These are phyloP conservation scores for Phaseolus lunatus DNA, from an alignment of 306 rosid genomes.

Conservation along the genomic window DNA sequence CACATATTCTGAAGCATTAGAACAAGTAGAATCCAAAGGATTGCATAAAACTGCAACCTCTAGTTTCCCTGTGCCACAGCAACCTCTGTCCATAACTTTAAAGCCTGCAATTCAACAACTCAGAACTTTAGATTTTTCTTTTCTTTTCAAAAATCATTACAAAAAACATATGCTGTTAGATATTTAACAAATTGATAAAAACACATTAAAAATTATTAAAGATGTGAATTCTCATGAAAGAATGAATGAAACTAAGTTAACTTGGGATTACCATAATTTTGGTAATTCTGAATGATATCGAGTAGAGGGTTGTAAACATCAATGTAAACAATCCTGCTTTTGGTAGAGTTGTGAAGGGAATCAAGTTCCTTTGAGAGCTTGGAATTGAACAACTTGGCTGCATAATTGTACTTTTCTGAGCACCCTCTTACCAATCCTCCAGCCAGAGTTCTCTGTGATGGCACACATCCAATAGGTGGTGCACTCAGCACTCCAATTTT, in stretches of 20 bases:
- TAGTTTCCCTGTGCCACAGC: constrained; percentile 72
- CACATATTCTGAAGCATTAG: constrained; percentile 50
- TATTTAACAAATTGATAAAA: too few species aligned
- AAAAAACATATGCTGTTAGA: too few species aligned
- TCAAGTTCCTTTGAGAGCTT: constrained; percentile 45
- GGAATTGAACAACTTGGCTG: constrained; percentile 65
- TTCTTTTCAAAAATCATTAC: too few species aligned
- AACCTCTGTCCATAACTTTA: constrained; percentile 60
- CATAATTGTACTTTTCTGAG: constrained; percentile 62
- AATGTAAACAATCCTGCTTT: constrained; percentile 56
- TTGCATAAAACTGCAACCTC: constrained; percentile 76
- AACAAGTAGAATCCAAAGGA: constrained; percentile 53
- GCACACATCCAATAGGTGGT: constrained; percentile 82
- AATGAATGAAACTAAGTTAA: not conserved
- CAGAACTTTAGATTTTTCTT: too few species aligned
- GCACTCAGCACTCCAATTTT: constrained; percentile 66
- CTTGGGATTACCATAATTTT: constrained; percentile 54
- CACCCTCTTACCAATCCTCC: constrained; percentile 68
- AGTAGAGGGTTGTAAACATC: constrained; percentile 70
- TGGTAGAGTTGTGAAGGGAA: constrained; percentile 42
- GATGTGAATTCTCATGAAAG: too few species aligned
- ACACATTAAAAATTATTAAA: too few species aligned
- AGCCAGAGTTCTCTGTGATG: constrained; percentile 78
- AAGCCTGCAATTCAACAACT: constrained; percentile 51
- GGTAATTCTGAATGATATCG: constrained; percentile 62